Percentiles rank a stretch among this genome's conserved stretches.
Evolutionary conservation across 2,329 filamentous ascomycete species (phyloP).

Genomic region (Phyllosticta paracitricarpa): DNA sequence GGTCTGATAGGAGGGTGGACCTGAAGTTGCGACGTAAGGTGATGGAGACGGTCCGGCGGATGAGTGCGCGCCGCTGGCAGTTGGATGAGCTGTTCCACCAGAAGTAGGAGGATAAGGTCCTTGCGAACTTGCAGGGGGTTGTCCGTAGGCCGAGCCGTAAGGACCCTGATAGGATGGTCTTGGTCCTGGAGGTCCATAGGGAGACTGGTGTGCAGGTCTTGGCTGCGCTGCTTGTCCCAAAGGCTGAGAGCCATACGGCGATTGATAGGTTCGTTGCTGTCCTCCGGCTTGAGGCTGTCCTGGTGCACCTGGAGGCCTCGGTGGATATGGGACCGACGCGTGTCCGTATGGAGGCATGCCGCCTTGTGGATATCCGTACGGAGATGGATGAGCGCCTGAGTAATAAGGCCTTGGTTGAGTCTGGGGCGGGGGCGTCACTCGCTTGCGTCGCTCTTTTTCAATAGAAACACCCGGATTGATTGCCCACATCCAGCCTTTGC

Average conservation of each 20-base stretch:
- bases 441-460: constrained; percentile 47
- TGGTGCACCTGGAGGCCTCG: constrained; percentile 6
- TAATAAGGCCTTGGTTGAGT: constrained; percentile 9
- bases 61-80: constrained; percentile 1
- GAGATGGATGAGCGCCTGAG: constrained; percentile 3
- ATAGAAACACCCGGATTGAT: constrained; percentile 50
- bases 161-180: constrained; percentile 5
- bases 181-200: constrained; percentile 6
- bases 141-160: constrained; percentile 5
- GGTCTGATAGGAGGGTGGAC: constrained; percentile 1
- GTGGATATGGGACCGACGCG: constrained; percentile 5
- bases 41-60: constrained; percentile 5
- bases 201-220: background rate
- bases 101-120: constrained; percentile 3
- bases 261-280: constrained; percentile 8
- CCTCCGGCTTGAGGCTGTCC: background rate
- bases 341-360: constrained; percentile 6
- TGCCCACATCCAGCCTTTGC: constrained; percentile 54
- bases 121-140: background rate
- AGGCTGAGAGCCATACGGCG: constrained; percentile 6
- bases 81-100: background rate
- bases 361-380: constrained; percentile 4
- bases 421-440: constrained; percentile 36
- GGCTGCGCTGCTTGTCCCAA: constrained; percentile 9
- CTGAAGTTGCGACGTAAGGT: background rate